Percentiles rank a stretch among this genome's conserved stretches.
phyloP scores from a whole-genome alignment of 441 rosid genomes.

The Dalechampia spathulata region DNA sequence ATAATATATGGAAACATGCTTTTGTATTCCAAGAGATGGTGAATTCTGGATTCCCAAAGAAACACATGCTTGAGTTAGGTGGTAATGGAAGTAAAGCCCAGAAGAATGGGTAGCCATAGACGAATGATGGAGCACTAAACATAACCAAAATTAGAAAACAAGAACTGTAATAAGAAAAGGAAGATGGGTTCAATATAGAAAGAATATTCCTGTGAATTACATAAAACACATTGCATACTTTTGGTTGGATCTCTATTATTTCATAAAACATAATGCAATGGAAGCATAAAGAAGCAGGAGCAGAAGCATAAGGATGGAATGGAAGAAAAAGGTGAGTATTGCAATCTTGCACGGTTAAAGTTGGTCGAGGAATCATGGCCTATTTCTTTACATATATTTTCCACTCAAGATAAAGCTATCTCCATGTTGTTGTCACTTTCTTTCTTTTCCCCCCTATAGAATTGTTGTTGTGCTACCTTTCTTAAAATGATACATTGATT shows the following conservation, averaged over 20 bases:
- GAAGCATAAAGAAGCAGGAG: neutral
- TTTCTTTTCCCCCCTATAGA: too few relatives aligned
- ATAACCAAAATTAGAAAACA: too few relatives aligned
- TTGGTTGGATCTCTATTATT: neutral
- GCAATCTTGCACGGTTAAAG: constrained; percentile 8
- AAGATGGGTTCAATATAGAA: neutral
- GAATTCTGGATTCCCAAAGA: too few relatives aligned
- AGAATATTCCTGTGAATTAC: neutral
- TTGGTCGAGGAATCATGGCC: neutral
- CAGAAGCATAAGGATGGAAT: too few relatives aligned
- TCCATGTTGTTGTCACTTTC: neutral
- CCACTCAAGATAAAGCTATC: neutral
- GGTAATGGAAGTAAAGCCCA: too few relatives aligned
- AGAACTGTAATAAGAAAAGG: neutral
- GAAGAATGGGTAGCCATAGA: too few relatives aligned
- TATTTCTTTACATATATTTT: neutral
- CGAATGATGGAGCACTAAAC: too few relatives aligned
- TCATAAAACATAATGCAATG: neutral
- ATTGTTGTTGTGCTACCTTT: neutral
- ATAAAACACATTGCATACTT: neutral
- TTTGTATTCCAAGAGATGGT: too few relatives aligned
- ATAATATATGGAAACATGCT: too few relatives aligned
- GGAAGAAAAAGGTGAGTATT: neutral
- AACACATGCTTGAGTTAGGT: too few relatives aligned
- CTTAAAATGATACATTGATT: neutral